Percentiles rank a stretch among this genome's conserved stretches.
phyloP scores from a whole-genome alignment of 306 rosid genomes.

The Quercus agrifolia region DNA sequence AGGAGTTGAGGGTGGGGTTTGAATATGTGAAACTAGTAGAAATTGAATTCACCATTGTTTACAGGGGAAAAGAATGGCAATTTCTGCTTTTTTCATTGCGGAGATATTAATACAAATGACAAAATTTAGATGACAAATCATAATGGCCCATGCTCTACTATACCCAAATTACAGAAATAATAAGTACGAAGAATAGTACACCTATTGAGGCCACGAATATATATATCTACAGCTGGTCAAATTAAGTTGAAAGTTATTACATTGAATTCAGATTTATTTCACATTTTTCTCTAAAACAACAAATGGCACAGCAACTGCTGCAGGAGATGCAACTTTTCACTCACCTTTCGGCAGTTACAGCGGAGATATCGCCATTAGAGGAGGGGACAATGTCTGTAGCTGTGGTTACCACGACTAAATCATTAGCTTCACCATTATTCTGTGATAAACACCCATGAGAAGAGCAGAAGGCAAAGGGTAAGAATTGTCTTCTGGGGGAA shows the following conservation, averaged over 20 bases:
- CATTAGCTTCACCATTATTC: slow-evolving; percentile 29
- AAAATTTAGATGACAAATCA: neutral
- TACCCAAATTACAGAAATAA: neutral
- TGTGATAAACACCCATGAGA: slow-evolving; percentile 1
- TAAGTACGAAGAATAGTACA: neutral
- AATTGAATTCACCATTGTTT: no score
- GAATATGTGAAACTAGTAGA: no score
- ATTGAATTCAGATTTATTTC: neutral
- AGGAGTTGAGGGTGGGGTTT: no score
- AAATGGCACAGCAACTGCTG: neutral
- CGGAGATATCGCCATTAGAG: slow-evolving; percentile 18
- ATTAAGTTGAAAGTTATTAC: neutral
- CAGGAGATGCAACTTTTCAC: neutral
- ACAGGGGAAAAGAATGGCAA: neutral
- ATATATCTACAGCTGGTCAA: slow-evolving; percentile 8
- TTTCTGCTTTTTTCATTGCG: neutral
- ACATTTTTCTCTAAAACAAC: neutral
- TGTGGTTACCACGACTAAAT: slow-evolving; percentile 8
- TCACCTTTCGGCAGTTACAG: slow-evolving; percentile 8
- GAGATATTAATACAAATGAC: neutral
- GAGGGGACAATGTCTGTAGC: slow-evolving; percentile 3
- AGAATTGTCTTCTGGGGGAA: neutral
- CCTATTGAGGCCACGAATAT: neutral
- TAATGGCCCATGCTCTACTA: neutral
- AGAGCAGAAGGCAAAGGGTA: neutral